Evolutionary conservation across 2,329 filamentous ascomycete genomes (phyloP), one percentile per base, ranked within the genome.

Genomic region (Tolypocladium album): DNA sequence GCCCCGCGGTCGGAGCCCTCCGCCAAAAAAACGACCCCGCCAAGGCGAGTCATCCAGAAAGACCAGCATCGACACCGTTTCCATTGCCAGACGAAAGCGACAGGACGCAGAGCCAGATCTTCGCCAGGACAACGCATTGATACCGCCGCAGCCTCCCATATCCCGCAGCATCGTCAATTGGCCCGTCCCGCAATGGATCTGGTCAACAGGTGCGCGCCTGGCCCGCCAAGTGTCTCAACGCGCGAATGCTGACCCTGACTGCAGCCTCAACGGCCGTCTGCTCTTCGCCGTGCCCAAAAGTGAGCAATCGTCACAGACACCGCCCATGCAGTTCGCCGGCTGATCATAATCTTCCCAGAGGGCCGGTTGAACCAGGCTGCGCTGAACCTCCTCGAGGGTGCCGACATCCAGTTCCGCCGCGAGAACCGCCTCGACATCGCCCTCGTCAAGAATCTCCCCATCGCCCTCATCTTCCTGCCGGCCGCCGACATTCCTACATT

Each of bases 231-330:
- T 38, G 43, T 38, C 38, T 17, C 56, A 17, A 52, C 7, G 17
- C 1, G 4, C 47, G 20, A 31, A 5, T 27, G 39, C 59, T 60
- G 53, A 58, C 59, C 31, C 3, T 17, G 36, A 39, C 34, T 36
- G 47, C 59, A 96, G 92, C 79, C 83, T 97, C 72, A 91, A 94
- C 81, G 92, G 93, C 71, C 89, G 94, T 66, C 83, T 97, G 60
- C 84, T 97, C 64, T 97, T 99, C 72, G 94, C 94, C 63, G 90
- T 99, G n/a, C 94, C 94, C 62, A 99, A 99, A 79, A 99, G 91
- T 92, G 79, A 80, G 89, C 57, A 34, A 40, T 55, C 59, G 36
- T 50, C 56, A 61, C 8, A 45, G n/a, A 5, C 40, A 27, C 6
- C 38, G 2, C 22, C 31, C 34, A 7, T 24, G 43, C 2, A 9